These are phyloP conservation scores for Citropsis articulata DNA, from an alignment of 345 rosid species.

Conservation along the genomic window DNA sequence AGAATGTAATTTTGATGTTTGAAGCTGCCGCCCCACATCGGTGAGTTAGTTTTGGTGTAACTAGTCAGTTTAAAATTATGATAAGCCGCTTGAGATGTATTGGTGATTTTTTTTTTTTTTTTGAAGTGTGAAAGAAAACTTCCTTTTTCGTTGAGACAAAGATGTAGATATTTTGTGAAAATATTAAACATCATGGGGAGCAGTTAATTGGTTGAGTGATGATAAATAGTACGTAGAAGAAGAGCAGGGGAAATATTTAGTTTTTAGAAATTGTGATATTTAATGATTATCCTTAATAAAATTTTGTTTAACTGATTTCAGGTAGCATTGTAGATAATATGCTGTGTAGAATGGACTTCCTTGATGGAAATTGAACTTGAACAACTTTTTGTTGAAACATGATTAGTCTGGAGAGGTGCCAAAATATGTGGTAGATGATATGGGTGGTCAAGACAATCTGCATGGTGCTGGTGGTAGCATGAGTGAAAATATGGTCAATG, in stretches of 20 bases:
- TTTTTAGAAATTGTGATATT: background rate
- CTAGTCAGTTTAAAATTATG: background rate
- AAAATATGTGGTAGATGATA: constrained; percentile 11
- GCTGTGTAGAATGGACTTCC: background rate
- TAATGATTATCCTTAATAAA: too few species aligned
- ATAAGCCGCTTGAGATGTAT: background rate
- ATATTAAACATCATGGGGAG: background rate
- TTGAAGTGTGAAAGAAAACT: background rate
- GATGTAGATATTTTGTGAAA: background rate
- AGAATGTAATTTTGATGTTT: background rate
- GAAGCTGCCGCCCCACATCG: background rate
- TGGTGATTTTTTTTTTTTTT: background rate
- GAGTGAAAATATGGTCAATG: constrained; percentile 10
- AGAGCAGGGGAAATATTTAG: too few species aligned
- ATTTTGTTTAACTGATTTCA: background rate
- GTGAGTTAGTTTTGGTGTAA: background rate
- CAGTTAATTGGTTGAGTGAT: background rate
- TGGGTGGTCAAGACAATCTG: constrained; percentile 18
- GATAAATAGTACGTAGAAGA: background rate
- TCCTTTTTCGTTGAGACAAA: background rate
- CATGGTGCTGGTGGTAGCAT: constrained; percentile 11
- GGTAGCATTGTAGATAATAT: background rate
- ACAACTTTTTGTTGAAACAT: background rate
- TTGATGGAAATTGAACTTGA: constrained; percentile 6
- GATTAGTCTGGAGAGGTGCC: constrained; percentile 14